Percentiles rank a stretch among this genome's conserved stretches.
Evolutionary conservation across 2,329 filamentous ascomycete species (phyloP).

Genomic region (Ustulina deusta): DNA sequence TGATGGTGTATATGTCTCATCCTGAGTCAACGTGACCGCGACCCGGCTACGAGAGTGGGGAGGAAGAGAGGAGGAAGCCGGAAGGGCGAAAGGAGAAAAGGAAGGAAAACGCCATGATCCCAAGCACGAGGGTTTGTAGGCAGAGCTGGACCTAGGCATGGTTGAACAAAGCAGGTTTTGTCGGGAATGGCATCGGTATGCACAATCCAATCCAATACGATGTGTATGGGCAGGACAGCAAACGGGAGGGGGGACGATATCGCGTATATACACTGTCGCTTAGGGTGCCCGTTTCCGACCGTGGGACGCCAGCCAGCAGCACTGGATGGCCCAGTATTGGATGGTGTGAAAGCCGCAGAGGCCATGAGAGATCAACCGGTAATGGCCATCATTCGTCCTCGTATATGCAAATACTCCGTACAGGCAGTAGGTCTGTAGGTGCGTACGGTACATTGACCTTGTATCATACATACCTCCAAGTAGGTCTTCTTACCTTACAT

Average conservation of each 20-base stretch:
- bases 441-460: not conserved
- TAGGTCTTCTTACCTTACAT: not conserved
- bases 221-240: not conserved
- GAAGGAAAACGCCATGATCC: not conserved
- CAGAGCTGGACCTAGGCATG: not conserved
- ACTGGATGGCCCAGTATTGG: not conserved
- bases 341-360: conserved; percentile 12
- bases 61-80: not conserved
- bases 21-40: not conserved
- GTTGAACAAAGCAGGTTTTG: conserved; percentile 18
- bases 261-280: conserved; percentile 17
- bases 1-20: not conserved
- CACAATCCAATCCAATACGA: too few species aligned
- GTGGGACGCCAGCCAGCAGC: not conserved
- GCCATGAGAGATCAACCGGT: not conserved
- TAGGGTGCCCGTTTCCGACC: conserved; percentile 23
- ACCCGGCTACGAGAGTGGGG: not conserved
- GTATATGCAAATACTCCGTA: conserved; percentile 3
- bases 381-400: not conserved
- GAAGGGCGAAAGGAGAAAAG: not conserved
- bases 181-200: conserved; percentile 17
- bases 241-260: conserved; percentile 16
- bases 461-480: not conserved
- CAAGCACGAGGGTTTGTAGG: not conserved
- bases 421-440: not conserved